These are phyloP conservation scores for Flaveria floridana DNA, from an alignment of 140 eudicot genomes.

Conservation along the genomic window DNA sequence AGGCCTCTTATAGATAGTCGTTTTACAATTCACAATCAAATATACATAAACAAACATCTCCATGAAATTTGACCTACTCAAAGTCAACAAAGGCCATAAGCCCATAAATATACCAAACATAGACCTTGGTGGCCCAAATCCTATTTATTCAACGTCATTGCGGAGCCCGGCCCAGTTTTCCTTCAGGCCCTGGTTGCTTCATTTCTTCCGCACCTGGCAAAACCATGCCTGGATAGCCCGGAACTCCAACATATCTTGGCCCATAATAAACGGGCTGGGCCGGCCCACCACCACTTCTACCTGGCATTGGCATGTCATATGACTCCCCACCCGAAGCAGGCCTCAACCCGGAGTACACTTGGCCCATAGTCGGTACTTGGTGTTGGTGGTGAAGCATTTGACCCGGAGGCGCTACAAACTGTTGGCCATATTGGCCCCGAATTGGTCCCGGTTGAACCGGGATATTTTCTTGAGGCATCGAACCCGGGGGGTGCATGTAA, in stretches of 20 bases:
- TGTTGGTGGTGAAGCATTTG: conserved; percentile 51
- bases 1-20: background rate
- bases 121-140: conserved; percentile 20
- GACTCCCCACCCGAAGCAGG: conserved; percentile 38
- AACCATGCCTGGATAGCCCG: conserved; percentile 63
- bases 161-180: conserved; percentile 44
- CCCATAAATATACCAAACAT: conserved; percentile 23
- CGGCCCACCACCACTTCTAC: conserved; percentile 43
- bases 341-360: conserved; percentile 47
- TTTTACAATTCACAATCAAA: conserved; percentile 32
- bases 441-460: conserved; percentile 43
- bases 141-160: conserved; percentile 34
- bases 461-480: conserved; percentile 43
- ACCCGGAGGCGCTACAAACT: conserved; percentile 45
- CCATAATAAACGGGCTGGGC: conserved; percentile 62
- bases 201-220: conserved; percentile 56
- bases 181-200: conserved; percentile 40
- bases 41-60: conserved; percentile 23
- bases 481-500: conserved; percentile 52
- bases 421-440: conserved; percentile 57
- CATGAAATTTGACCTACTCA: conserved; percentile 30
- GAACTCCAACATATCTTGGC: conserved; percentile 54
- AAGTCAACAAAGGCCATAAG: conserved; percentile 25
- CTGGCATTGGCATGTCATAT: conserved; percentile 37
- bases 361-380: conserved; percentile 47